These are phyloP conservation scores for Dendrostoma leiphaemia DNA, from an alignment of 2,329 filamentous ascomycete genomes.

Conservation along the genomic window DNA sequence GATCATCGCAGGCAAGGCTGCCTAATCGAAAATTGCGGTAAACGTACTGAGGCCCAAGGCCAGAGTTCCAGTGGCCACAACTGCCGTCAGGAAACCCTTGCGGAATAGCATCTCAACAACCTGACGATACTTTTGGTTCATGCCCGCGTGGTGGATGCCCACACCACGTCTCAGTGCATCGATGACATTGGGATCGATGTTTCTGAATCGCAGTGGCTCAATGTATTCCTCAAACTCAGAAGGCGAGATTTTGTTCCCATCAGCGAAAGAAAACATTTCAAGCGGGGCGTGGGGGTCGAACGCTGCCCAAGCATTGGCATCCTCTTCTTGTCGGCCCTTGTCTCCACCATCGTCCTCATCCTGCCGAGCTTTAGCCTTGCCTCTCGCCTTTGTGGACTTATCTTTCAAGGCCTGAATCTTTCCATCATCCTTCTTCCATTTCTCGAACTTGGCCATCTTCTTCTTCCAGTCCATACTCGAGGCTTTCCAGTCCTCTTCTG, in stretches of 20 bases:
- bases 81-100: constrained; percentile 66
- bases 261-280: constrained; percentile 64
- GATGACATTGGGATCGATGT: constrained; percentile 52
- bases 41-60: constrained; percentile 65
- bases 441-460: constrained; percentile 42
- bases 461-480: constrained; percentile 58
- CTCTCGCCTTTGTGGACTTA: constrained; percentile 6
- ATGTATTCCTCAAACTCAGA: constrained; percentile 59
- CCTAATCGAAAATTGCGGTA: no score
- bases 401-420: constrained; percentile 13
- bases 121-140: constrained; percentile 76
- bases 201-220: constrained; percentile 47
- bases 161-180: constrained; percentile 64
- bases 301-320: constrained; percentile 55
- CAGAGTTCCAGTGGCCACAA: constrained; percentile 74
- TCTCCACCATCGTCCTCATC: constrained; percentile 40
- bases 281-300: constrained; percentile 68
- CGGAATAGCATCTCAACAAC: constrained; percentile 73
- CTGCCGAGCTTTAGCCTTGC: constrained; percentile 35
- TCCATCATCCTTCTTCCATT: constrained; percentile 44
- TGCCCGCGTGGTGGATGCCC: constrained; percentile 75
- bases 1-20: no score
- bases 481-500: constrained; percentile 57
- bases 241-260: constrained; percentile 54
- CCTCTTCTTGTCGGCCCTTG: constrained; percentile 47